Percentiles rank a stretch among this genome's conserved stretches.
These are phyloP conservation scores for Terana coerulea DNA, from an alignment of 768 basidiomycete genomes.

Conservation along the genomic window DNA sequence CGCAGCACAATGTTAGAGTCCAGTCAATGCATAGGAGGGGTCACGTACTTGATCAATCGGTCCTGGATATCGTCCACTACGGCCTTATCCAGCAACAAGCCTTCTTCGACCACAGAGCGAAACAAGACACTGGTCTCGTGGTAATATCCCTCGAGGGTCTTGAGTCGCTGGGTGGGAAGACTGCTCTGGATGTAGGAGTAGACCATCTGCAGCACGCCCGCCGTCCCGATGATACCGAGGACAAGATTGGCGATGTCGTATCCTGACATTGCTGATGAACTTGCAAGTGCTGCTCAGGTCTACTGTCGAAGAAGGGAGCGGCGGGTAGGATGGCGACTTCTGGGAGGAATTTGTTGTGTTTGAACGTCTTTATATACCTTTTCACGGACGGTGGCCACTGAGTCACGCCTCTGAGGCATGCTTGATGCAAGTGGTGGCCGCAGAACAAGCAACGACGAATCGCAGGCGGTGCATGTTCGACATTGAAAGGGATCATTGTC, in stretches of 20 bases:
- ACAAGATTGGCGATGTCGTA: background rate
- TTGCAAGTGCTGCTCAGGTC: too few species aligned
- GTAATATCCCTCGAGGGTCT: background rate
- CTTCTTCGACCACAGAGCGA: background rate
- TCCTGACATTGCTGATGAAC: too few species aligned
- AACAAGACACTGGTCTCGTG: background rate
- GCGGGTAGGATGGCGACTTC: too few species aligned
- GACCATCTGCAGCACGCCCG: background rate
- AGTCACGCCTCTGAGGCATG: too few species aligned
- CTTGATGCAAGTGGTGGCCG: too few species aligned
- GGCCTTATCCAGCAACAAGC: background rate
- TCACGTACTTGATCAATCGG: background rate
- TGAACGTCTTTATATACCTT: too few species aligned
- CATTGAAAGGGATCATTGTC: too few species aligned
- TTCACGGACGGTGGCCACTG: too few species aligned
- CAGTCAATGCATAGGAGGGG: background rate
- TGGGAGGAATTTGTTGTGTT: too few species aligned
- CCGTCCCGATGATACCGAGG: conserved; percentile 1
- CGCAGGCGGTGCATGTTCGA: too few species aligned
- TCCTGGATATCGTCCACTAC: background rate
- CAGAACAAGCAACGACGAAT: too few species aligned
- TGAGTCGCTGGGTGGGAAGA: background rate
- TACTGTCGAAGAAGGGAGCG: too few species aligned
- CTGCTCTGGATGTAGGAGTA: background rate
- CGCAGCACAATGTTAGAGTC: background rate